A percentile compares a stretch with the other conserved stretches of the same genome.
phyloP scores from a whole-genome alignment of 2,329 filamentous ascomycete genomes.

The Epichloe baconii region DNA sequence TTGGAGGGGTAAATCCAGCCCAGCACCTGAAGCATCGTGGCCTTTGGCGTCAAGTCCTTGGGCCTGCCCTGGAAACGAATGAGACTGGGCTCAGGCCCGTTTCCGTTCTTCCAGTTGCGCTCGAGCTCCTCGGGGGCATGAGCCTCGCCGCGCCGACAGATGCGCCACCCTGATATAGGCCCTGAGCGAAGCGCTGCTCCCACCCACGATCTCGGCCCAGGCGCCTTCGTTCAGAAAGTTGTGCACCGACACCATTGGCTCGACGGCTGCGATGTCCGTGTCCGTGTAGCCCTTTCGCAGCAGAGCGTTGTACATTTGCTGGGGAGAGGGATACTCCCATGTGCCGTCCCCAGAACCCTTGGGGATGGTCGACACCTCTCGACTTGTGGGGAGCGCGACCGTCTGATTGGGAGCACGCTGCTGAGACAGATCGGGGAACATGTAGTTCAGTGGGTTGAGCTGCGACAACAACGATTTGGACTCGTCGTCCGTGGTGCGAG shows the following conservation, averaged over 20 bases:
- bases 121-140: constrained; percentile 33
- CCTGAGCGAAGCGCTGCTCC: constrained; percentile 74
- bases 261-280: constrained; percentile 83
- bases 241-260: constrained; percentile 94
- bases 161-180: constrained; percentile 56
- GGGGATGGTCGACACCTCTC: constrained; percentile 85
- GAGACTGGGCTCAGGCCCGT: constrained; percentile 53
- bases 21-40: constrained; percentile 67
- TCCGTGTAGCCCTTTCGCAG: constrained; percentile 91
- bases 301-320: constrained; percentile 99
- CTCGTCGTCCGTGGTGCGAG: constrained; percentile 17
- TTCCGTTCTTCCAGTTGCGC: constrained; percentile 40
- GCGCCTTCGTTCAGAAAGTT: constrained; percentile 98
- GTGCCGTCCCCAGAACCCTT: constrained; percentile 63
- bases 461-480: constrained; percentile 38
- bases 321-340: constrained; percentile 96
- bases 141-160: constrained; percentile 62
- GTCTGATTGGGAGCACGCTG: constrained; percentile 60
- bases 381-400: constrained; percentile 59
- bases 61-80: constrained; percentile 82
- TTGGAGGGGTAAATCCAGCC: constrained; percentile 66
- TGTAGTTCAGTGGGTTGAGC: constrained; percentile 74
- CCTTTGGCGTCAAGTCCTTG: constrained; percentile 83
- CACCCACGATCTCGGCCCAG: constrained; percentile 89
- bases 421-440: constrained; percentile 82